Conservation (phyloP, 257 asterid species). For the Gardenia jasminoides region DNA sequence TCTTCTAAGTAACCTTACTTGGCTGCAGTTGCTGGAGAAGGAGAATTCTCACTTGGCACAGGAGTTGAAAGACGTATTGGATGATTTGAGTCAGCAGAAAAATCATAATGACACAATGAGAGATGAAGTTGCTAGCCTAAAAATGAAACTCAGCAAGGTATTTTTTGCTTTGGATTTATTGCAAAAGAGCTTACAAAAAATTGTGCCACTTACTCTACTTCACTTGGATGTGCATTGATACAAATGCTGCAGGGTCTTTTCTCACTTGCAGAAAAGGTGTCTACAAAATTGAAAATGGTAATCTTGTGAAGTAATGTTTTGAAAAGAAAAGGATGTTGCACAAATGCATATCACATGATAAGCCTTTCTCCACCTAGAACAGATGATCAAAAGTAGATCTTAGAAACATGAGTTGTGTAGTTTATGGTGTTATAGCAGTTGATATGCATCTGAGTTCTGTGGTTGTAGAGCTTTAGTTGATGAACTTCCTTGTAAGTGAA, state of each 20-base stretch:
- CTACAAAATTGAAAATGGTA: not conserved
- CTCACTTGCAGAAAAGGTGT: not conserved
- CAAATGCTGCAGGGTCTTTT: not conserved
- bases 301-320: not conserved
- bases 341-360: not conserved
- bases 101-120: slow-evolving; percentile 23
- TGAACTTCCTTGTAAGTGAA: not conserved
- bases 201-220: not conserved
- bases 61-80: slow-evolving; percentile 19
- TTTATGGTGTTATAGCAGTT: not conserved
- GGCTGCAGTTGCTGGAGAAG: slow-evolving; percentile 30
- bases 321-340: not conserved
- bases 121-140: slow-evolving; percentile 25
- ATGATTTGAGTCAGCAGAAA: slow-evolving; percentile 23
- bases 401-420: not conserved
- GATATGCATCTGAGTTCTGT: not conserved
- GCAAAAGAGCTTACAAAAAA: not conserved
- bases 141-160: slow-evolving; percentile 31
- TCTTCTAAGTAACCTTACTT: not conserved
- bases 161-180: slow-evolving; percentile 1
- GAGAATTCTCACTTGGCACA: slow-evolving; percentile 27
- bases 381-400: not conserved
- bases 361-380: not conserved
- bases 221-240: not conserved
- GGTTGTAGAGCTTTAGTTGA: not conserved